Conservation (phyloP, 2,329 filamentous ascomycete genomes). For the Aspergillus aculeatinus region DNA sequence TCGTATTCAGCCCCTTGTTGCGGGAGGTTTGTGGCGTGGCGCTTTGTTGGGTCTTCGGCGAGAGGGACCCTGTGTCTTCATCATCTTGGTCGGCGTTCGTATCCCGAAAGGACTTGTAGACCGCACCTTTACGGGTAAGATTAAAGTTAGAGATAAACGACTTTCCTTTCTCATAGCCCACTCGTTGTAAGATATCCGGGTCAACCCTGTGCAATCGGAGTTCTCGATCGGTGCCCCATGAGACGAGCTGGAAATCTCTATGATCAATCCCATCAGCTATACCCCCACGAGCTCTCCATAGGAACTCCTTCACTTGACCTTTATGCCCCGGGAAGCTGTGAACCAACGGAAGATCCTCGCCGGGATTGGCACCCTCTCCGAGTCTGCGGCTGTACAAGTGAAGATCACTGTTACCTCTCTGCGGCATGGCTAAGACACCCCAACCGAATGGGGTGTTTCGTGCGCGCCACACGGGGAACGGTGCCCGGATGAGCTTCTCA, state of each 20-base stretch:
- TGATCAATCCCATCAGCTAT: conserved; percentile 70
- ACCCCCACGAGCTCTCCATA: conserved; percentile 78
- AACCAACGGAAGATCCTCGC: conserved; percentile 43
- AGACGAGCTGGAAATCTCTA: conserved; percentile 88
- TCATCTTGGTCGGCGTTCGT: conserved; percentile 59
- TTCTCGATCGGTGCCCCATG: conserved; percentile 86
- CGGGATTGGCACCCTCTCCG: conserved; percentile 38
- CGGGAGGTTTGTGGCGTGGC: conserved; percentile 21
- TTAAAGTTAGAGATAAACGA: conserved; percentile 64
- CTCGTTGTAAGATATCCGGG: conserved; percentile 60
- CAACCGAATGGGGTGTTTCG: conserved; percentile 87
- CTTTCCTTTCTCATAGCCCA: conserved; percentile 72
- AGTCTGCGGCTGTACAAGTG: conserved; percentile 74
- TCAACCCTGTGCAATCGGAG: conserved; percentile 75
- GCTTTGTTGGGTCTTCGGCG: conserved; percentile 23
- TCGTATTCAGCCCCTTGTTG: conserved; percentile 49
- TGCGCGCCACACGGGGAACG: conserved; percentile 87
- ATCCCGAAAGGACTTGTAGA: conserved; percentile 81
- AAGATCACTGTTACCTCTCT: conserved; percentile 79
- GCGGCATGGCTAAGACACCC: conserved; percentile 86
- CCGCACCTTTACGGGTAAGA: conserved; percentile 77
- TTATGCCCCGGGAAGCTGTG: conserved; percentile 57
- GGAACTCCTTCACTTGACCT: conserved; percentile 79
- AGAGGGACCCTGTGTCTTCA: conserved; percentile 50
- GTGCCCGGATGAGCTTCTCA: conserved; percentile 74